Evolutionary conservation across 1,284 basidiomycete species (phyloP).

Genomic region (Moniliophthora roreri): DNA sequence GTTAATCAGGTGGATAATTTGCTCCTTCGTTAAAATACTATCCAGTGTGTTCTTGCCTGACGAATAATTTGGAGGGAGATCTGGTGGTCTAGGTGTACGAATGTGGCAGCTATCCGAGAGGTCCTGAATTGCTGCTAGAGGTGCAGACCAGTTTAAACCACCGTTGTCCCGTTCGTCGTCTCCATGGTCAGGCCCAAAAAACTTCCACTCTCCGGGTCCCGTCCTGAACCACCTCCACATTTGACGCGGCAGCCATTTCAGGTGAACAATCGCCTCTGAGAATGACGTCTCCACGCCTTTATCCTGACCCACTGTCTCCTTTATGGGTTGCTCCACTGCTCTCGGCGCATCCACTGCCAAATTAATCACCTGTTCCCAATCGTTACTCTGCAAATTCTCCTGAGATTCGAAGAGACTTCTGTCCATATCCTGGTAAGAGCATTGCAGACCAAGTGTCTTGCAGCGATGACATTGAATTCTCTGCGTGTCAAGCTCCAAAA

Average conservation of each 20-base stretch:
- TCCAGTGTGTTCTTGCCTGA: conserved; percentile 2
- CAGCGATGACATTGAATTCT: conserved; percentile 12
- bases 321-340: no score
- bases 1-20: conserved; percentile 7
- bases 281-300: background rate
- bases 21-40: conserved; percentile 4
- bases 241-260: conserved; percentile 4
- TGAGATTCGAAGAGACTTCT: conserved; percentile 1
- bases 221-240: conserved; percentile 8
- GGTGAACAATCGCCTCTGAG: background rate
- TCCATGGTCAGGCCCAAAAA: background rate
- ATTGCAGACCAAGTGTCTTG: conserved; percentile 7
- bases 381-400: background rate
- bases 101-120: background rate
- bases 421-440: conserved; percentile 12
- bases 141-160: conserved; percentile 5
- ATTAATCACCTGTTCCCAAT: conserved; percentile 8
- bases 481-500: conserved; percentile 6
- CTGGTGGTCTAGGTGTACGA: background rate
- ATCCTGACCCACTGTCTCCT: background rate
- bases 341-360: background rate
- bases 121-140: conserved; percentile 7
- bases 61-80: background rate
- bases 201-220: conserved; percentile 3
- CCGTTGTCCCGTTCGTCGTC: background rate